phyloP scores from a whole-genome alignment of 805 yeast genomes.

The Starmerella sirachaensis region DNA sequence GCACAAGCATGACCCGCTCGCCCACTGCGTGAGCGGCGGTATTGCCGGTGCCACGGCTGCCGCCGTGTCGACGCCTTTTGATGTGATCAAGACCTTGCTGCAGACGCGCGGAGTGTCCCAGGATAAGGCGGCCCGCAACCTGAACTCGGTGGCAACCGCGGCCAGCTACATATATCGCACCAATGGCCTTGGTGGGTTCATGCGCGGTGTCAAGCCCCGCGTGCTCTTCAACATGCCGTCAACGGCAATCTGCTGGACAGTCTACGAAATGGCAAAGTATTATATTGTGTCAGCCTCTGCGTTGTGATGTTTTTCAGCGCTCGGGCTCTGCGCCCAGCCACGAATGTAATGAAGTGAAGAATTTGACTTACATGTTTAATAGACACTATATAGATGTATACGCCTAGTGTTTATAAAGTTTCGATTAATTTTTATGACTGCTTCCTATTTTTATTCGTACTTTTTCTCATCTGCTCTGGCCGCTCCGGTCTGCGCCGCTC shows the following conservation, averaged over 20 bases:
- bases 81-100: slow-evolving; percentile 75
- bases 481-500: no score
- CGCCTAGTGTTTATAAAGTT: no score
- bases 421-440: no score
- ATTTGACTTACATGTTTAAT: no score
- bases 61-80: slow-evolving; percentile 88
- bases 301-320: no score
- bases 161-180: slow-evolving; percentile 46
- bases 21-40: slow-evolving; percentile 89
- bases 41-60: slow-evolving; percentile 92
- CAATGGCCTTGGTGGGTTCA: slow-evolving; percentile 46
- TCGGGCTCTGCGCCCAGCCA: no score
- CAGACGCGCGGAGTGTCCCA: slow-evolving; percentile 54
- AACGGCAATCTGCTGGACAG: slow-evolving; percentile 95
- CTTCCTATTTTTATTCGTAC: no score
- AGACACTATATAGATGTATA: no score
- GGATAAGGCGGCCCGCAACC: slow-evolving; percentile 35
- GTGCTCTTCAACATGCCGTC: slow-evolving; percentile 87
- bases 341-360: no score
- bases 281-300: no score
- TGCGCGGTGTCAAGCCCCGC: slow-evolving; percentile 81
- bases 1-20: slow-evolving; percentile 68
- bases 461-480: no score
- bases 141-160: slow-evolving; percentile 60
- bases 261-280: slow-evolving; percentile 92